Base-by-base conservation (phyloP, 2,329 filamentous ascomycete species). In the Magnaporthiopsis incrustans region DNA sequence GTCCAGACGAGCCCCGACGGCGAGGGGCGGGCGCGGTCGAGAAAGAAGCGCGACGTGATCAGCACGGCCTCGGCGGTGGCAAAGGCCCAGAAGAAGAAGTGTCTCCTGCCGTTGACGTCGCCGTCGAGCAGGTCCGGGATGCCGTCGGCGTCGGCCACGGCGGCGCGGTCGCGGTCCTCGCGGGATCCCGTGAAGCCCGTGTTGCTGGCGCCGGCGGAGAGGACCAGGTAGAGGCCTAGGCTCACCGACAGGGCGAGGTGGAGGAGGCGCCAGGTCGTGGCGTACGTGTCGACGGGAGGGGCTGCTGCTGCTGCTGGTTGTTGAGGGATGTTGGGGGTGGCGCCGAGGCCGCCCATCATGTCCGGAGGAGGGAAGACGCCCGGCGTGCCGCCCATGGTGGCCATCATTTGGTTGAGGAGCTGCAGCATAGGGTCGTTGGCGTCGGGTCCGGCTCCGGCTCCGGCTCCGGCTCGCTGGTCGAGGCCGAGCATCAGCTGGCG, bases 321-420 rank as follows among this genome's bases (percentile, higher is more conserved):
- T 64, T 69, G 71, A 60, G 68, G 69, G 44, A 69, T 66, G 25
- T n/a, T n/a, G n/a, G n/a, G n/a, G n/a, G n/a, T n/a, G 27, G 27
- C 5, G 27, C 27, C 27, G 27, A 30, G 27, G 66, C 73, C 75
- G 33, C 76, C 75, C 63, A 78, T 76, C 74, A 83, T 79, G 18
- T 75, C 75, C 27, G 27, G 27, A 57, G 71, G 72, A 7, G 44
- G 44, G 67, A 74, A 73, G 10, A 64, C 62, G 58, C 65, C 66
- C 27, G 67, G 64, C 12, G 63, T 61, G 25, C 25, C 44, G 33
- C 70, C 72, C 64, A 70, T 69, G 63, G 69, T 71, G 30, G 72
- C 74, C 30, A 92, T 84, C 81, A 92, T 85, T 75, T 92, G 88
- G 71, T 89, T 85, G 75, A 94, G 82, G 84, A 93, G 88, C 74